A percentile compares a stretch with the other conserved stretches of the same genome.
These are phyloP conservation scores for Xerocomus amazonicus DNA, from an alignment of 1,284 basidiomycete genomes.

Conservation along the genomic window DNA sequence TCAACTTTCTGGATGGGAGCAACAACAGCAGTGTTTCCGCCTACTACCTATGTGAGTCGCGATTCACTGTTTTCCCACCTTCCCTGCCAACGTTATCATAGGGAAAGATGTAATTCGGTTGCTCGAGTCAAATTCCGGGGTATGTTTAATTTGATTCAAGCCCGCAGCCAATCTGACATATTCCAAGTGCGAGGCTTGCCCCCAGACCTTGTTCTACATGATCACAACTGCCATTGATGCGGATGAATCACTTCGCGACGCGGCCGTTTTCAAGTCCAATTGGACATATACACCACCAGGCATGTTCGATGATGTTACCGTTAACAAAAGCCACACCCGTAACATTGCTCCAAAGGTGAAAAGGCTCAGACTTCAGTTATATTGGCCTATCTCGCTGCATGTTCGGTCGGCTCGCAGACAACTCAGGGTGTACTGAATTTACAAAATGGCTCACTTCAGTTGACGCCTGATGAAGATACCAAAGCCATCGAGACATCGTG, in stretches of 20 bases:
- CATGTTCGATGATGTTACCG: neutral
- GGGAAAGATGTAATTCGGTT: too few relatives aligned
- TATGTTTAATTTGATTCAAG: too few relatives aligned
- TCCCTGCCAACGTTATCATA: too few relatives aligned
- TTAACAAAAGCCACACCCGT: neutral
- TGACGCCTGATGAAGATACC: neutral
- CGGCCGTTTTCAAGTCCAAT: neutral
- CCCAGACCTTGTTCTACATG: neutral
- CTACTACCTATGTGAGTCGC: too few relatives aligned
- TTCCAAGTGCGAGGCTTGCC: neutral
- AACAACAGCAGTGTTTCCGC: too few relatives aligned
- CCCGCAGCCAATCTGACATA: too few relatives aligned
- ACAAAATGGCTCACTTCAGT: too few relatives aligned
- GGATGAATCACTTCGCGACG: neutral
- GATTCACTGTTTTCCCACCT: too few relatives aligned
- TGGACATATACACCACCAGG: neutral
- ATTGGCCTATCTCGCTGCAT: neutral
- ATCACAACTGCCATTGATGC: neutral
- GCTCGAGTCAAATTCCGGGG: too few relatives aligned
- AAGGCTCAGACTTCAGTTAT: neutral
- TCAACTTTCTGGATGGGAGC: too few relatives aligned
- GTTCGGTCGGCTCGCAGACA: neutral
- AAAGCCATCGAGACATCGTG: neutral
- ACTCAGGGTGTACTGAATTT: neutral
- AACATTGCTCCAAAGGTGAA: neutral